Evolutionary conservation across 176 grass and related monocot genomes (phyloP), one percentile per base, ranked within the genome.

Genomic region (Guadua angustifolia): DNA sequence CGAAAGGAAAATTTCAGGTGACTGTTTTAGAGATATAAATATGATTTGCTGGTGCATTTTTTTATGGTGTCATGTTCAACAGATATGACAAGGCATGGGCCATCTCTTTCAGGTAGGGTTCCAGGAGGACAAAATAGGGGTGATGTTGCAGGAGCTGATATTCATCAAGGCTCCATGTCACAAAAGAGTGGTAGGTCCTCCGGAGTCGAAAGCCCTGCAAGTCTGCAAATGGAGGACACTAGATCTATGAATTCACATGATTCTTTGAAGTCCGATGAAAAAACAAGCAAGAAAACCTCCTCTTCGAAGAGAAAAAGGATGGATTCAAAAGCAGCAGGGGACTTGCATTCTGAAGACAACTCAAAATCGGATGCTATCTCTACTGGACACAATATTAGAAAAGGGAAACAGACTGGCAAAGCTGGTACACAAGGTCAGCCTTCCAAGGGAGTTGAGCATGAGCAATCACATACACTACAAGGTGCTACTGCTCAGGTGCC

Each of bases 241-340:
- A 95, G 87, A 78, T 95, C 96, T 83, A 88, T 93, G 85, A 93
- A 95, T 77, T 99, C 96, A 80, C 91, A 93, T 49, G 96, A 99
- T 77, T 92, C 84, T 88, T 81, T 90, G 61, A 99, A 90, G 90
- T 94, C 91, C 2, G 96, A 98, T 86, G 90, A 90, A 79, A 92
- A 94, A 81, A 90, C 88, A 85, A 93, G 84, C 62, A 95, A 94
- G 83, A 92, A 93, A 71, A 91, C 90, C 53, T 74, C 89, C 39
- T 79, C 83, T 59, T 87, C 88, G 14, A 99, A 95, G 86, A 88
- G 96, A 88, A 98, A 98, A 90, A 95, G 87, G 79, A 80, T 88
- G 88, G 89, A 95, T 76, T 76, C 84, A 71, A 95, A 91, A 92
- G 81, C 76, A 80, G 24, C 87, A 73, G 83, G 79, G 50, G 87